A percentile compares a stretch with the other conserved stretches of the same genome.
Evolutionary conservation across 2,329 filamentous ascomycete species (phyloP).

Genomic region (Parasarocladium wereldwijsianum): DNA sequence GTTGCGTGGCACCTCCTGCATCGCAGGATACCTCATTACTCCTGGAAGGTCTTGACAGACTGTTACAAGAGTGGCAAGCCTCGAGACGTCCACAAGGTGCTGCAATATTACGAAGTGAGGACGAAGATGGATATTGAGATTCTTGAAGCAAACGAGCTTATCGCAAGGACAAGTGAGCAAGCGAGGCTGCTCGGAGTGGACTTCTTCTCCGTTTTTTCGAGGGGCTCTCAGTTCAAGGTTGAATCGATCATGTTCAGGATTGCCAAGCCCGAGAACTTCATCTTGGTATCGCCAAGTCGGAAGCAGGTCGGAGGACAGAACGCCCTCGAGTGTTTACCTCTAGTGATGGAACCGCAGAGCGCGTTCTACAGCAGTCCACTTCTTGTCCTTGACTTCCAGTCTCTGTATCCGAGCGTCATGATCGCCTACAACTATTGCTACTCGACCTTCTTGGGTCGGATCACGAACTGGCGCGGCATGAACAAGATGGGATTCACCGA

Average conservation of each 20-base stretch:
- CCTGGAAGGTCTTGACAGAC: slow-evolving; percentile 59
- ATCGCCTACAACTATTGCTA: slow-evolving; percentile 99
- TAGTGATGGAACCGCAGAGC: slow-evolving; percentile 96
- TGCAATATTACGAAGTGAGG: slow-evolving; percentile 64
- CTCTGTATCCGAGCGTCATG: slow-evolving; percentile 93
- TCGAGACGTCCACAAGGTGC: slow-evolving; percentile 55
- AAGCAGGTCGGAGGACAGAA: slow-evolving; percentile 92
- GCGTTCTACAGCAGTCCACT: slow-evolving; percentile 85
- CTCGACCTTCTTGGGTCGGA: slow-evolving; percentile 82
- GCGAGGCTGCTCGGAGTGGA: slow-evolving; percentile 85
- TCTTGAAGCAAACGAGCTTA: slow-evolving; percentile 75
- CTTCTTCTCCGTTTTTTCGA: slow-evolving; percentile 90
- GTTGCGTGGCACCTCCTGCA: slow-evolving; percentile 86
- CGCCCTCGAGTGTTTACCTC: slow-evolving; percentile 79
- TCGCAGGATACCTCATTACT: slow-evolving; percentile 75
- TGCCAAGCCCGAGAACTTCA: slow-evolving; percentile 88
- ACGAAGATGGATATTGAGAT: slow-evolving; percentile 81
- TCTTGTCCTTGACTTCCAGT: slow-evolving; percentile 89
- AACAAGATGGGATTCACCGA: slow-evolving; percentile 93
- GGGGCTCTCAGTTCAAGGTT: slow-evolving; percentile 96
- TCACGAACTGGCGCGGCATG: slow-evolving; percentile 73
- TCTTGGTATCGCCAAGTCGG: slow-evolving; percentile 76
- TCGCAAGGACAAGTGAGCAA: slow-evolving; percentile 84
- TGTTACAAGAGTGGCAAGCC: slow-evolving; percentile 65
- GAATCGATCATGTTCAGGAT: slow-evolving; percentile 98